Evolutionary conservation across 768 basidiomycete genomes (phyloP).

Genomic region (Trichaptum fuscoviolaceum): DNA sequence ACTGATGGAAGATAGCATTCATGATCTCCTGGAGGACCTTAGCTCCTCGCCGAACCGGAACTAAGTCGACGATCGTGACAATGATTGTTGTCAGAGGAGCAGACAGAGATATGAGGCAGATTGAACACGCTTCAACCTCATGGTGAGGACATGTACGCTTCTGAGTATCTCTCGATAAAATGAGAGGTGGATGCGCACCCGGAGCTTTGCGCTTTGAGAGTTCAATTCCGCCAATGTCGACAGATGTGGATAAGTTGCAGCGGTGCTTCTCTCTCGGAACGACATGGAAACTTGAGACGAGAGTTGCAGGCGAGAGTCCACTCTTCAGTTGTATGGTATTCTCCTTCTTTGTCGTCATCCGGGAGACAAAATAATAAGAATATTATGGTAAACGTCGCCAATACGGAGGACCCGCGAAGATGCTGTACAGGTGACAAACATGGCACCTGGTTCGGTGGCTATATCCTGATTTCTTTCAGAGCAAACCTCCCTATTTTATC

Average conservation of each 20-base stretch:
- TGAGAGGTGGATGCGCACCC: slow-evolving; percentile 28
- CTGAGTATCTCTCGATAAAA: background rate
- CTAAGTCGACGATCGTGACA: background rate
- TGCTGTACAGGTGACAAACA: too few relatives aligned
- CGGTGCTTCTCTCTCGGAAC: slow-evolving; percentile 28
- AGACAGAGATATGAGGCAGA: background rate
- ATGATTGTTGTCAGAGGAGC: background rate
- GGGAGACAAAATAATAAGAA: background rate
- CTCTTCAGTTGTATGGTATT: background rate
- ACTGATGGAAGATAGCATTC: background rate
- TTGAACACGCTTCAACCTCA: background rate
- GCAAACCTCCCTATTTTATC: too few relatives aligned
- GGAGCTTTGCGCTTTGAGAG: slow-evolving; percentile 45
- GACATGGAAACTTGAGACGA: background rate
- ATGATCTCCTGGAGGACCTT: background rate
- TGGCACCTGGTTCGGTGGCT: too few relatives aligned
- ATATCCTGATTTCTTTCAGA: too few relatives aligned
- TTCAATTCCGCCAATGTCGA: slow-evolving; percentile 48
- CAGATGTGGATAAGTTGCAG: slow-evolving; percentile 42
- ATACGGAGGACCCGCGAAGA: background rate
- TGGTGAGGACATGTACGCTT: background rate
- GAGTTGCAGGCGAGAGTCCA: background rate
- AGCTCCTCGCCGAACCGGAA: too few relatives aligned
- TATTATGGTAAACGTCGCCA: background rate
- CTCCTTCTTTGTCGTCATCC: background rate